Evolutionary conservation across 495 filamentous ascomycete species (phyloP).

Genomic region (Hyaloscypha finlandica): DNA sequence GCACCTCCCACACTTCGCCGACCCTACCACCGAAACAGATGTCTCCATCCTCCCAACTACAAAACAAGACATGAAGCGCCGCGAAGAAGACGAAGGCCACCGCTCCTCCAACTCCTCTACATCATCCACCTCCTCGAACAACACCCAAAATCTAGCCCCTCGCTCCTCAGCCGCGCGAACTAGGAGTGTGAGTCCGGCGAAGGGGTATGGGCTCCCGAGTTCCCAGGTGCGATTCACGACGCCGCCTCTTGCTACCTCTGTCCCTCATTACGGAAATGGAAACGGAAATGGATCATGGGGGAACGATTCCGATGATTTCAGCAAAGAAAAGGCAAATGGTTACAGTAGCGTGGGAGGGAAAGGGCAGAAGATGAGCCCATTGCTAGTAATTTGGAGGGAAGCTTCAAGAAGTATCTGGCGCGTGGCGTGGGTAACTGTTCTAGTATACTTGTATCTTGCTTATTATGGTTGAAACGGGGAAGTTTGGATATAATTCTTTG

Average conservation of each 20-base stretch:
- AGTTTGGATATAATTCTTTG: background rate
- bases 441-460: slow-evolving; percentile 54
- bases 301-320: background rate
- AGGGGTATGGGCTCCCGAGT: slow-evolving; percentile 32
- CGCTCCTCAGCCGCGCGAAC: slow-evolving; percentile 31
- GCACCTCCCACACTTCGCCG: slow-evolving; percentile 45
- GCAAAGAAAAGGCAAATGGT: background rate
- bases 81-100: slow-evolving; percentile 5
- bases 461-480: slow-evolving; percentile 34
- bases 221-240: slow-evolving; percentile 23
- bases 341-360: slow-evolving; percentile 6
- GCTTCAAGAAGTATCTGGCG: slow-evolving; percentile 33
- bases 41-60: slow-evolving; percentile 24
- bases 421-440: slow-evolving; percentile 48
- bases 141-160: slow-evolving; percentile 23
- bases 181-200: slow-evolving; percentile 30
- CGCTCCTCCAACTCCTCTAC: slow-evolving; percentile 29
- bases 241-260: slow-evolving; percentile 25
- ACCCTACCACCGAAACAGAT: slow-evolving; percentile 23
- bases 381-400: slow-evolving; percentile 25
- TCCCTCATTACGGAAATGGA: slow-evolving; percentile 4
- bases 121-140: slow-evolving; percentile 25
- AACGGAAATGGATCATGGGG: background rate
- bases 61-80: slow-evolving; percentile 21
- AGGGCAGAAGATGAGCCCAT: slow-evolving; percentile 9